A percentile compares a stretch with the other conserved stretches of the same genome.
These are phyloP conservation scores for Bocquillonia castaneifolia DNA, from an alignment of 441 rosid genomes.

Conservation along the genomic window DNA sequence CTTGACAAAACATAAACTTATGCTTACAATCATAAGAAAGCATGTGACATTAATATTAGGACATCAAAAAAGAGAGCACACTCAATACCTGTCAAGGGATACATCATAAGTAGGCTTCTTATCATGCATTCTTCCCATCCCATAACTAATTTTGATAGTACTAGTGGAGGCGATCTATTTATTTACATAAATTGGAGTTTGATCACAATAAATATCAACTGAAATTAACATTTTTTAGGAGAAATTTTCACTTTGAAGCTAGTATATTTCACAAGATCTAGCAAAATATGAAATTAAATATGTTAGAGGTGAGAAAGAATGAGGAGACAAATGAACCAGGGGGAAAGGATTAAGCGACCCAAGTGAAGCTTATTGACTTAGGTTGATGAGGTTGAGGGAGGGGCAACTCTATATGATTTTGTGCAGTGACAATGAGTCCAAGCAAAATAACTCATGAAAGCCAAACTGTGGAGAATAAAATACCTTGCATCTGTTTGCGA, in stretches of 20 bases:
- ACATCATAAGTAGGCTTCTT: conserved; percentile 61
- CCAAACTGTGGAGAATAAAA: background rate
- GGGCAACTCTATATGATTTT: background rate
- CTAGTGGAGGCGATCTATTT: conserved; percentile 68
- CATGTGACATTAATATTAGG: conserved; percentile 12
- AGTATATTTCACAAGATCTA: background rate
- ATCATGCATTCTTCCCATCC: conserved; percentile 44
- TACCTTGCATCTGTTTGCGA: conserved; percentile 85
- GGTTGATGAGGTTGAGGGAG: background rate
- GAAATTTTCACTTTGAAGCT: conserved; percentile 6
- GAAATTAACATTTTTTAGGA: conserved; percentile 10
- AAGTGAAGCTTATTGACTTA: no score
- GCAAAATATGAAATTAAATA: background rate
- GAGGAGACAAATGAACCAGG: background rate
- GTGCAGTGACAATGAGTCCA: background rate
- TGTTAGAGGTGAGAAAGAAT: background rate
- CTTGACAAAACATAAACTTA: conserved; percentile 38
- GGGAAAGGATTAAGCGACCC: no score
- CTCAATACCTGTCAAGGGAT: conserved; percentile 64
- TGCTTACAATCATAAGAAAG: conserved; percentile 29
- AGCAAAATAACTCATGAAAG: background rate
- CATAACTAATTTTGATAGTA: conserved; percentile 72
- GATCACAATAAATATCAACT: conserved; percentile 24
- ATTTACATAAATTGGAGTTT: conserved; percentile 84
- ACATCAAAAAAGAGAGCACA: conserved; percentile 2